Base-by-base conservation (phyloP, 2,329 filamentous ascomycete species). In the Cladobotryum mycophilum region DNA sequence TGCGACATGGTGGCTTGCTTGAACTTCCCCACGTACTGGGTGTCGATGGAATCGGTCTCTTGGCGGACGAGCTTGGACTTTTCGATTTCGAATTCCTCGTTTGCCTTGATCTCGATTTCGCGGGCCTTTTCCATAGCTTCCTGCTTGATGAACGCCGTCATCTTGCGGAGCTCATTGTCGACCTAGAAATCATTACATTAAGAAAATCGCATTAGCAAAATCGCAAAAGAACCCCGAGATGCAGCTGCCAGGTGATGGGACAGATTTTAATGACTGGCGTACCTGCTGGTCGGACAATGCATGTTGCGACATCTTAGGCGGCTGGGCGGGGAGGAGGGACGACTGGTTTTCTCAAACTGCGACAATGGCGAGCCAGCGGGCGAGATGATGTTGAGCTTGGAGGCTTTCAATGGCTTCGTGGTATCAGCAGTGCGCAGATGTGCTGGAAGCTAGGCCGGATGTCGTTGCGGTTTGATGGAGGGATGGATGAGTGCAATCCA, bases 61-160 rank as follows among this genome's bases (percentile, higher is more conserved):
- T 95, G 85, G 69, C 89, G 92, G 63, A 97, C 93, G 46, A 99
- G 88, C 79, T 96, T 96, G 64, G 91, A 93, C 76, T 99, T 99
- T 70, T 99, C 93, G 69, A 96, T 97, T 68, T 89, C 88, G 74
- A 97, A 97, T 73, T 99, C 93, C 73, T 97, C 90, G 76, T 97
- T 91, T 71, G 93, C 93, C 76, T 97, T 97, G 76, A 97, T 86
- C 67, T 93, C 84, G 72, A 99, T 97, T 74, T 99, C 93, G 68
- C 88, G 88, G 64, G 90, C 90, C 75, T 99, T 99, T 70, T 99
- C 93, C 66, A 87, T 82, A 53, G 93, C 93, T 77, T 99, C 93
- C 76, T 97, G 93, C 72, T 90, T 89, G 84, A 99, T 99, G 82
- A 99, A 99, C 68, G 91, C 92, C 54, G 93, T 97, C 93, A 99